phyloP scores from a whole-genome alignment of 2,329 filamentous ascomycete genomes.

The Conoideocrella luteorostrata region DNA sequence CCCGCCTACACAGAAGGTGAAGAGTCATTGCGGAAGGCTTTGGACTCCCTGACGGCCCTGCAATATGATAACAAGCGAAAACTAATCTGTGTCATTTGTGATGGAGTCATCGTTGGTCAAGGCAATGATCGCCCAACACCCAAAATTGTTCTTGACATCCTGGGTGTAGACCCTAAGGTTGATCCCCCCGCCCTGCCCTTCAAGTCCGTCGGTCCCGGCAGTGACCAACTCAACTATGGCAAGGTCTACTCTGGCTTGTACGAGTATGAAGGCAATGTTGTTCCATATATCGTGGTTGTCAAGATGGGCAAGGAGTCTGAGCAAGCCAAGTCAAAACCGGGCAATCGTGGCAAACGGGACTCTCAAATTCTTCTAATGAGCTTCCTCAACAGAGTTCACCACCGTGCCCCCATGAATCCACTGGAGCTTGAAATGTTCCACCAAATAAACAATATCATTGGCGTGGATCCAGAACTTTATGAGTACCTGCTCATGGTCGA shows the following conservation, averaged over 20 bases:
- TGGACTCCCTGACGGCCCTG: slow-evolving; percentile 89
- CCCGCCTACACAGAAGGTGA: slow-evolving; percentile 98
- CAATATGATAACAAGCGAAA: slow-evolving; percentile 99
- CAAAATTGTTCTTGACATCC: slow-evolving; percentile 94
- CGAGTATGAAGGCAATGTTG: slow-evolving; percentile 94
- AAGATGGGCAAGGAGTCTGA: slow-evolving; percentile 98
- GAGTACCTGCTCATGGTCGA: slow-evolving; percentile 98
- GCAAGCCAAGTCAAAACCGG: slow-evolving; percentile 82
- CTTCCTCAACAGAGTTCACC: slow-evolving; percentile 96
- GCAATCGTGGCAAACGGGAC: slow-evolving; percentile 97
- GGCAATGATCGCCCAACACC: slow-evolving; percentile 96
- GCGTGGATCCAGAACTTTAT: slow-evolving; percentile 93
- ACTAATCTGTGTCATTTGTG: slow-evolving; percentile 91
- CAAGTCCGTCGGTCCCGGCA: slow-evolving; percentile 83
- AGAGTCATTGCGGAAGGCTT: slow-evolving; percentile 83
- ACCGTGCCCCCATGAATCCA: slow-evolving; percentile 88
- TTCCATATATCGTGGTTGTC: slow-evolving; percentile 91
- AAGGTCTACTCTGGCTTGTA: slow-evolving; percentile 98
- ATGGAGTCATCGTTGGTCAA: slow-evolving; percentile 92
- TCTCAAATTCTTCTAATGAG: slow-evolving; percentile 93
- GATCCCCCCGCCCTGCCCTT: slow-evolving; percentile 92
- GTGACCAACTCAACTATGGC: slow-evolving; percentile 92
- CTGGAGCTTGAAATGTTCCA: slow-evolving; percentile 98
- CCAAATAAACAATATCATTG: slow-evolving; percentile 98
- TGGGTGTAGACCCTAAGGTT: slow-evolving; percentile 93